Percentiles rank a stretch among this genome's conserved stretches.
Conservation (phyloP, 495 filamentous ascomycete species). For the Recurvomyces mirabilis region DNA sequence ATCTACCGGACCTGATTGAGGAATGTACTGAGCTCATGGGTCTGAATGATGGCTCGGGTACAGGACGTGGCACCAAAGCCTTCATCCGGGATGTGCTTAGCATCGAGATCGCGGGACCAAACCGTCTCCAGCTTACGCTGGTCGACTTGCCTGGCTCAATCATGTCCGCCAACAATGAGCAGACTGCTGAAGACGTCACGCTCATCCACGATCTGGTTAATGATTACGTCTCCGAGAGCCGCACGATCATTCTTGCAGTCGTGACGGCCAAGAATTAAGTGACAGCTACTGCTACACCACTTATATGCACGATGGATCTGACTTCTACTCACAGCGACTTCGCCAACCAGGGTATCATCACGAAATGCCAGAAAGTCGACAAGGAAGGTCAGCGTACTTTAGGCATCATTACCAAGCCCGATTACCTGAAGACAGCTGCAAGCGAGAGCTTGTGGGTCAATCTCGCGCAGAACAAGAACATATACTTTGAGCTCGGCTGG, state of each 20-base stretch:
- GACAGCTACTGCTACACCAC: conserved; percentile 49
- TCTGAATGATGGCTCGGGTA: conserved; percentile 8
- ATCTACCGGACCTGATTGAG: conserved; percentile 27
- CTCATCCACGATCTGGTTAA: conserved; percentile 15
- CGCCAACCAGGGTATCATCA: conserved; percentile 40
- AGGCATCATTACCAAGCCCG: conserved; percentile 42
- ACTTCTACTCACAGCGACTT: conserved; percentile 38
- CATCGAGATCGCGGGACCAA: conserved; percentile 32
- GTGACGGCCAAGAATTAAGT: conserved; percentile 44
- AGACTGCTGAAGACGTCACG: conserved; percentile 16
- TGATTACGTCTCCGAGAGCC: conserved; percentile 20
- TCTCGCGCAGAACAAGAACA: conserved; percentile 49
- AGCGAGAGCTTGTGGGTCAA: conserved; percentile 42
- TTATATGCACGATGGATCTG: conserved; percentile 44
- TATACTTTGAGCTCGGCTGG: conserved; percentile 55
- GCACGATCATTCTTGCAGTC: conserved; percentile 55
- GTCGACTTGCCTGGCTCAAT: conserved; percentile 25
- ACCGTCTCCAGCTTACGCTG: conserved; percentile 11
- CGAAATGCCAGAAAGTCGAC: conserved; percentile 34
- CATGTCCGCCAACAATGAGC: conserved; percentile 7
- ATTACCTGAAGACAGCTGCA: conserved; percentile 33
- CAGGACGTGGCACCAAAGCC: conserved; percentile 9
- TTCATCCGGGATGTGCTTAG: conserved; percentile 54
- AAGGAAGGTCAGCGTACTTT: conserved; percentile 37
- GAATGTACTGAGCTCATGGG: conserved; percentile 28